Conservation (phyloP, 176 grass and related monocot species). For the Lolium rigidum region DNA sequence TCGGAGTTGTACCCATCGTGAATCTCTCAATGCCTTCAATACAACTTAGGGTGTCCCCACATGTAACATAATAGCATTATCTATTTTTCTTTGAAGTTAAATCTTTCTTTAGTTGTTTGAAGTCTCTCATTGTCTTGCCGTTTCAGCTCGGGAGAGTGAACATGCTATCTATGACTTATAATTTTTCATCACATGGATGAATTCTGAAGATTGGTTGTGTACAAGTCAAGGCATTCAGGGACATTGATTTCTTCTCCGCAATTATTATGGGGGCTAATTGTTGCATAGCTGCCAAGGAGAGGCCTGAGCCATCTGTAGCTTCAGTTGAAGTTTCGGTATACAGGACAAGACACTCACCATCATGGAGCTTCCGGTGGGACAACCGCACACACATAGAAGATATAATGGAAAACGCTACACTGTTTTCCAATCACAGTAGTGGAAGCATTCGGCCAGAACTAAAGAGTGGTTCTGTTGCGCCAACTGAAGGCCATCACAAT, state of each 20-base stretch:
- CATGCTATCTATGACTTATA: constrained; percentile 12
- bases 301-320: constrained; percentile 37
- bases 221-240: constrained; percentile 11
- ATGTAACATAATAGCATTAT: not conserved
- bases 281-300: constrained; percentile 69
- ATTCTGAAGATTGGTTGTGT: constrained; percentile 22
- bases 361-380: constrained; percentile 80
- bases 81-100: not conserved
- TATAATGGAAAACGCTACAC: constrained; percentile 40
- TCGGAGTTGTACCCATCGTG: not conserved
- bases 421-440: constrained; percentile 44
- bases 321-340: constrained; percentile 51
- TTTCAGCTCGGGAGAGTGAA: constrained; percentile 5
- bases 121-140: constrained; percentile 35
- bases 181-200: constrained; percentile 33
- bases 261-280: constrained; percentile 65
- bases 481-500: constrained; percentile 36
- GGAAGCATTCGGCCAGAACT: constrained; percentile 43
- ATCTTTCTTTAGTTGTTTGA: constrained; percentile 9
- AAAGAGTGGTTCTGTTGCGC: constrained; percentile 45
- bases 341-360: constrained; percentile 64
- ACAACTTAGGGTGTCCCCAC: constrained; percentile 22
- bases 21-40: not conserved
- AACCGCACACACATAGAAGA: constrained; percentile 76
- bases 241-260: constrained; percentile 26